Conservation (phyloP, 148 eudicot genomes). For the Arbutus unedo region DNA sequence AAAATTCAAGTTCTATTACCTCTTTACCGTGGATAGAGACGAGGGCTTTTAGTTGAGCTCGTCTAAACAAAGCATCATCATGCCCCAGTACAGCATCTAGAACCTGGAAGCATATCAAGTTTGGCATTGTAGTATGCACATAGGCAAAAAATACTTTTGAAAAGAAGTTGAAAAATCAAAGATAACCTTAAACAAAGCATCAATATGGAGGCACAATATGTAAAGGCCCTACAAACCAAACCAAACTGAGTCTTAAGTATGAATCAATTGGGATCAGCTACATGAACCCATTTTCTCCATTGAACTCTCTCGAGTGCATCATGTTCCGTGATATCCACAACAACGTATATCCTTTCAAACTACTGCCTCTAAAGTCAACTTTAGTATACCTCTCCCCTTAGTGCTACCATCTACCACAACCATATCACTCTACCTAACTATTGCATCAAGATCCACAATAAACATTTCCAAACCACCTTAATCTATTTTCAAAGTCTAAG, state of each 20-base stretch:
- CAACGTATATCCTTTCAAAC: too few species aligned
- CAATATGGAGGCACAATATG: not conserved
- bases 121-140: not conserved
- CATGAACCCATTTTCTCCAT: too few species aligned
- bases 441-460: too few species aligned
- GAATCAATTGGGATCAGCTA: too few species aligned
- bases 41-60: slow-evolving; percentile 91
- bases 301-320: too few species aligned
- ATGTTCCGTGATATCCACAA: too few species aligned
- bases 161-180: slow-evolving; percentile 4
- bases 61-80: slow-evolving; percentile 70
- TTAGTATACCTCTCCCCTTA: too few species aligned
- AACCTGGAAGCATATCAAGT: slow-evolving; percentile 41
- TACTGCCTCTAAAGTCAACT: too few species aligned
- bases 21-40: slow-evolving; percentile 86
- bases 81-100: slow-evolving; percentile 76
- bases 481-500: not conserved
- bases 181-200: not conserved
- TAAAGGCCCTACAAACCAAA: not conserved
- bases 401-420: too few species aligned
- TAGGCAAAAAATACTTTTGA: not conserved
- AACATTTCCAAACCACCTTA: too few species aligned
- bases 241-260: too few species aligned
- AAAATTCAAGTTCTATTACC: slow-evolving; percentile 39
- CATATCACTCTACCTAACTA: too few species aligned